phyloP scores from a whole-genome alignment of 306 rosid species.

The Trichosanthes truncata region DNA sequence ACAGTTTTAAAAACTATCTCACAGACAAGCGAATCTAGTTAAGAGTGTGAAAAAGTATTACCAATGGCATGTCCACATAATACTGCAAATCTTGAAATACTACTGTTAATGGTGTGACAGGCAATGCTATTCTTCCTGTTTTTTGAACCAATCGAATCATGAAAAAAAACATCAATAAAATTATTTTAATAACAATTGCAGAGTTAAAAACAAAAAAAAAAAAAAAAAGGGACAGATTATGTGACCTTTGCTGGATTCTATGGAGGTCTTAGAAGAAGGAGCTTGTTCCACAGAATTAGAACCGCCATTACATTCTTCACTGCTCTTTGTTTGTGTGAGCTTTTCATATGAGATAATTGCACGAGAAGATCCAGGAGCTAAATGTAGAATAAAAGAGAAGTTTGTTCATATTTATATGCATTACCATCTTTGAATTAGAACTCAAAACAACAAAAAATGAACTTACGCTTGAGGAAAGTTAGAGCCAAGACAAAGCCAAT shows the following conservation, averaged over 20 bases:
- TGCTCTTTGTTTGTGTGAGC: constrained; percentile 17
- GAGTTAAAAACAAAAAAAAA: neutral
- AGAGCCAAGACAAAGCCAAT: constrained; percentile 25
- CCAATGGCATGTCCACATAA: constrained; percentile 33
- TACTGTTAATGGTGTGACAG: constrained; percentile 31
- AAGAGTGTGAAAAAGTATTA: neutral
- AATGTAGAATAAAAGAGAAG: neutral
- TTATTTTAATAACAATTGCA: neutral
- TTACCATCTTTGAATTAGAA: neutral
- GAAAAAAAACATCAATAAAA: neutral
- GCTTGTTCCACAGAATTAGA: neutral
- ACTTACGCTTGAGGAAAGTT: constrained; percentile 32
- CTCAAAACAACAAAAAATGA: neutral
- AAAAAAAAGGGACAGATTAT: neutral
- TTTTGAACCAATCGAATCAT: neutral
- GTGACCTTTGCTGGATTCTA: constrained; percentile 10
- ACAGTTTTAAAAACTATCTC: neutral
- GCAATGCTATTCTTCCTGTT: constrained; percentile 32
- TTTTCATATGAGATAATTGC: constrained; percentile 26
- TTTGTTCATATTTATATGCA: neutral
- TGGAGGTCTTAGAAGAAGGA: neutral
- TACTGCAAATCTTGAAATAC: constrained; percentile 38
- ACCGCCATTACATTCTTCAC: constrained; percentile 1
- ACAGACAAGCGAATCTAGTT: neutral
- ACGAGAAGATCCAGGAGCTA: constrained; percentile 37